Percentiles rank a stretch among this genome's conserved stretches.
phyloP scores from a whole-genome alignment of 2,329 filamentous ascomycete species.

The Pseudogymnoascus sp. region DNA sequence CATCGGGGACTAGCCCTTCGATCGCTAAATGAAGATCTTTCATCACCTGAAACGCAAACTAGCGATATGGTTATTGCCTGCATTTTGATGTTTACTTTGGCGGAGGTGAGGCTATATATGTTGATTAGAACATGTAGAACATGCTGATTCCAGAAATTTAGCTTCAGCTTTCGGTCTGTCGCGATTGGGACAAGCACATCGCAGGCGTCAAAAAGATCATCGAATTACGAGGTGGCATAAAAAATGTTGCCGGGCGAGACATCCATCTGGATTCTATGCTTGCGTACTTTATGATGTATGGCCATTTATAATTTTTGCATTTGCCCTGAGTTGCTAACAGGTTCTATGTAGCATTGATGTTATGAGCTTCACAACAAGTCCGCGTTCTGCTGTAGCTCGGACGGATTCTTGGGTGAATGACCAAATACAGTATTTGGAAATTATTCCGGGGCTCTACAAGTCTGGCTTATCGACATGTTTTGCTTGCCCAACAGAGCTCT shows the following conservation, averaged over 20 bases:
- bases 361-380: constrained; percentile 2
- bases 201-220: neutral
- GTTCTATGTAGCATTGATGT: neutral
- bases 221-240: neutral
- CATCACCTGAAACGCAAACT: neutral
- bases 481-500: neutral
- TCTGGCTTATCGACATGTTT: neutral
- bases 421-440: neutral
- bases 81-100: constrained; percentile 5
- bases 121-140: neutral
- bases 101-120: neutral
- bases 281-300: neutral
- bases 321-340: neutral
- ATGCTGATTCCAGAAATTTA: neutral
- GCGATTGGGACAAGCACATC: neutral
- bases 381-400: neutral
- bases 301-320: neutral
- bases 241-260: neutral
- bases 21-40: neutral
- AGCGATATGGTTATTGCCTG: constrained; percentile 5
- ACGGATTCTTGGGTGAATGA: neutral
- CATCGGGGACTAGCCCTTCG: neutral
- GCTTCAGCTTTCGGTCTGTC: neutral
- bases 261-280: neutral
- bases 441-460: neutral